Base-by-base conservation (phyloP, 1,284 basidiomycete species). In the Puccinia polysora region DNA sequence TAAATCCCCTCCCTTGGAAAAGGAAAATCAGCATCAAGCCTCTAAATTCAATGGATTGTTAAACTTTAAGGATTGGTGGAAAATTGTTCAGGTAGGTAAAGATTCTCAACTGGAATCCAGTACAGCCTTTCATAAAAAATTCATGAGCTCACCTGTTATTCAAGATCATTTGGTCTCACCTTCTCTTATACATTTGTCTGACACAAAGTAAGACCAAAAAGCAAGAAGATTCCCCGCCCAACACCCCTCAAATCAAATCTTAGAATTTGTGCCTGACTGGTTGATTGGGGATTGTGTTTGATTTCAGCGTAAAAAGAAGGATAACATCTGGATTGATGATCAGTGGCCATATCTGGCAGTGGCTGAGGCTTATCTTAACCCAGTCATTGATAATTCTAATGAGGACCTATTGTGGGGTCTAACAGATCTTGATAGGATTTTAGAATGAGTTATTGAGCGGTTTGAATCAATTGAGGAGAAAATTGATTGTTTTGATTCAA, bases 381-480 rank as follows among this genome's bases (percentile, higher is more conserved):
- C 96, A 0, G 85, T 86, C 0, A 89, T 97, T 4, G 94, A 97
- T 78, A 85, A 86, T 63, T 95, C 91, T 2, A 88, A 92, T 68
- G 94, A 98, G 77, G 88, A 90, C 0, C 98, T 99, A 79, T 90
- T 91, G 77, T 99, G 96, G 96, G 95, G 92, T 8, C 83, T 95
- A 74, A 93, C 95, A 6, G 94, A 97, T 78, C 85, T 99, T 1
- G 92, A 97, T 77, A 91, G 88, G 0, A 84, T 97, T 63, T 85
- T 91, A 76, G 45, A 62, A 58, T 71, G 14, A 40, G 56, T 52
- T 3, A n/a, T 38, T 40, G 23, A 34, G 36, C 18, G 1, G 49
- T 25, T 49, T 50, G 75, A 75, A 59, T 78, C 77, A 77, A 74
- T 76, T 0, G 59, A 75, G 25, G 65, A 73, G 53, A 79, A 79